A percentile compares a stretch with the other conserved stretches of the same genome.
phyloP scores from a whole-genome alignment of 1,284 basidiomycete species.

The Ganoderma leucocontextum region DNA sequence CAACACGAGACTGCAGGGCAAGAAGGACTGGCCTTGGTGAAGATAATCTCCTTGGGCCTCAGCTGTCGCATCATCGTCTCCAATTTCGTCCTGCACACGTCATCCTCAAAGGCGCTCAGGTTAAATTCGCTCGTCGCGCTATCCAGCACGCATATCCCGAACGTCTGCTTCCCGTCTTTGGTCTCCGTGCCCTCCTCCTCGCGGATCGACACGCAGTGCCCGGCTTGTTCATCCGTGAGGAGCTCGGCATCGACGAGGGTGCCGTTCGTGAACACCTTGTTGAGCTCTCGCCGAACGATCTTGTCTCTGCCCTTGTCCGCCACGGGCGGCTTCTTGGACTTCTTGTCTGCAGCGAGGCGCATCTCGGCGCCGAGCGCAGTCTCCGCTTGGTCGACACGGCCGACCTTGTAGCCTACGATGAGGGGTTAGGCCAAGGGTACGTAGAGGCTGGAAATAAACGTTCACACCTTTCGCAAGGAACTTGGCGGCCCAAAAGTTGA shows the following conservation, averaged over 20 bases:
- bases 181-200: constrained; percentile 21
- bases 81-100: constrained; percentile 89
- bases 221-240: constrained; percentile 92
- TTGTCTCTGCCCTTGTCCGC: constrained; percentile 66
- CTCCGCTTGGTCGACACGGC: constrained; percentile 96
- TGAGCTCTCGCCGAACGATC: constrained; percentile 89
- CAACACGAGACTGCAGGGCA: neutral
- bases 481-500: constrained; percentile 93
- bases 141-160: constrained; percentile 86
- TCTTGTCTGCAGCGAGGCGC: constrained; percentile 78
- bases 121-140: constrained; percentile 97
- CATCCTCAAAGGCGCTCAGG: constrained; percentile 90
- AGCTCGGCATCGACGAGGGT: constrained; percentile 94
- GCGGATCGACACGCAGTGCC: constrained; percentile 93
- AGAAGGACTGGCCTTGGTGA: constrained; percentile 77
- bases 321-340: constrained; percentile 58
- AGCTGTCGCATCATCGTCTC: constrained; percentile 96
- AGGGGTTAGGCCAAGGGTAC: neutral
- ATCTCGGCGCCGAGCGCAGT: constrained; percentile 89
- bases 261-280: constrained; percentile 96
- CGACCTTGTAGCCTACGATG: constrained; percentile 89
- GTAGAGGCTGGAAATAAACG: neutral
- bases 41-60: constrained; percentile 92
- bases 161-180: constrained; percentile 20
- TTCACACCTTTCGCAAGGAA: constrained; percentile 78